Percentiles rank a stretch among this genome's conserved stretches.
phyloP scores from a whole-genome alignment of 1,284 basidiomycete species.

The Leccinum solheimii region DNA sequence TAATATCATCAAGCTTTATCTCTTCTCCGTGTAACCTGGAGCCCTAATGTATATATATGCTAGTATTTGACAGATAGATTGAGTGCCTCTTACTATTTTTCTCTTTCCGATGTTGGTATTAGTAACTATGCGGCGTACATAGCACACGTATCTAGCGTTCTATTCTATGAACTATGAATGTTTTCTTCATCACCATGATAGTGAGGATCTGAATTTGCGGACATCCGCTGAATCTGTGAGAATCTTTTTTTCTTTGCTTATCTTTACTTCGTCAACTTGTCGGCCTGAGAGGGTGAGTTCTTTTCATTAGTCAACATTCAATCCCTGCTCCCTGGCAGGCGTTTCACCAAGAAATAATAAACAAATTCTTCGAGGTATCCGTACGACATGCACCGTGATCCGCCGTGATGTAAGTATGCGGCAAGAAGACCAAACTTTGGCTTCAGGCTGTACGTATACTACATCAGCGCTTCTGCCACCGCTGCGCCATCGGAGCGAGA shows the following conservation, averaged over 20 bases:
- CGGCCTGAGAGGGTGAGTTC: background rate
- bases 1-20: background rate
- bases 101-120: background rate
- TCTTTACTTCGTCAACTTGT: background rate
- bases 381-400: background rate
- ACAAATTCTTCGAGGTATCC: background rate
- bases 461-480: background rate
- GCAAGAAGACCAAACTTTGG: background rate
- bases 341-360: background rate
- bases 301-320: too few species aligned
- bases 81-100: background rate
- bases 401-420: background rate
- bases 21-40: background rate
- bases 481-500: background rate
- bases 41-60: background rate
- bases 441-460: background rate
- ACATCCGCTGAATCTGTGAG: background rate
- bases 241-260: background rate
- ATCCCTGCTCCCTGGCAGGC: too few species aligned
- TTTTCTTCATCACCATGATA: background rate
- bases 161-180: background rate
- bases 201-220: background rate
- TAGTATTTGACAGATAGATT: background rate
- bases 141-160: background rate
- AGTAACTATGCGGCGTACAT: background rate